Conservation (phyloP, 1,139 yeast species). For the Taiozyma onychis region DNA sequence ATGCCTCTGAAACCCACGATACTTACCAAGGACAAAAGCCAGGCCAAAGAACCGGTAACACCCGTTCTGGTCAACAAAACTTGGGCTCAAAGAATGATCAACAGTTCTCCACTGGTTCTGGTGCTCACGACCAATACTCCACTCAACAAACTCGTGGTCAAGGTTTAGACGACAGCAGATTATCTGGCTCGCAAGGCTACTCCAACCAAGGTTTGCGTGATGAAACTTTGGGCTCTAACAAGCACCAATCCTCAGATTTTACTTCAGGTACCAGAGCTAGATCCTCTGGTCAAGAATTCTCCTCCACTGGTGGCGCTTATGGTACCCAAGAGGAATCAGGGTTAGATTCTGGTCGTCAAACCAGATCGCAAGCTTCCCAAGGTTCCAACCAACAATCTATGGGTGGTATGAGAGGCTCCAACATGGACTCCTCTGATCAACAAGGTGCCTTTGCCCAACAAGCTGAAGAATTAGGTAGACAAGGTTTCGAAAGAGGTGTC, state of each 20-base stretch:
- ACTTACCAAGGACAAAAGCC: conserved; percentile 2
- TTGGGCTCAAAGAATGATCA: conserved; percentile 10
- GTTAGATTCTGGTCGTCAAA: conserved; percentile 14
- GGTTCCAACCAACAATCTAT: neutral
- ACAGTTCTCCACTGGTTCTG: conserved; percentile 14
- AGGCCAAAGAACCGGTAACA: conserved; percentile 1
- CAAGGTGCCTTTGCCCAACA: conserved; percentile 12
- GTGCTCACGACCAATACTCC: conserved; percentile 1
- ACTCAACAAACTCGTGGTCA: neutral
- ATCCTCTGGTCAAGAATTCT: neutral
- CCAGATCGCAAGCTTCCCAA: conserved; percentile 17
- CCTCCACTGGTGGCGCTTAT: neutral
- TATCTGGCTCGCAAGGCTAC: neutral
- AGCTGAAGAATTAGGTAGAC: conserved; percentile 17
- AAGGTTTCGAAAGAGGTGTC: conserved; percentile 17
- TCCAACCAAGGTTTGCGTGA: conserved; percentile 3
- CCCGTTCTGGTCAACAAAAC: conserved; percentile 19
- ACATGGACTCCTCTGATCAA: conserved; percentile 6
- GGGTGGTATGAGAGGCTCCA: neutral
- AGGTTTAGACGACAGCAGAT: conserved; percentile 1
- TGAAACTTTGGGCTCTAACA: conserved; percentile 1
- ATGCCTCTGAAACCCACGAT: conserved; percentile 1
- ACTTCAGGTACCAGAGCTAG: neutral
- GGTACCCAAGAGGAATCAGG: neutral
- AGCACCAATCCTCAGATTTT: conserved; percentile 4